A percentile compares a stretch with the other conserved stretches of the same genome.
Evolutionary conservation across 768 basidiomycete genomes (phyloP).

Genomic region (Rhodocollybia butyracea): DNA sequence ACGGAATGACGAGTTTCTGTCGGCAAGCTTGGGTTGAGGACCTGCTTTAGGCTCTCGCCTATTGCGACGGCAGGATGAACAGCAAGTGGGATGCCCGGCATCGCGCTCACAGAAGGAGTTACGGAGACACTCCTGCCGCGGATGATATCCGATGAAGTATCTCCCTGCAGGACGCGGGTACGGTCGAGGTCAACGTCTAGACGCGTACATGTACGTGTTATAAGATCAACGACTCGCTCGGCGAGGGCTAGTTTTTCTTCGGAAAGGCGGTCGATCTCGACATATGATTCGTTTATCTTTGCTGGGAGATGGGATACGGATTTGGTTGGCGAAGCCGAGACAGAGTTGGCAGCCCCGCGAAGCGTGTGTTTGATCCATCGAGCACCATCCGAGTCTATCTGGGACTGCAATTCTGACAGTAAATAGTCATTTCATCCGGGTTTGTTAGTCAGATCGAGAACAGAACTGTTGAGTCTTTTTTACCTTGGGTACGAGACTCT

Average conservation of each 20-base stretch:
- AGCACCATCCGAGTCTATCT: slow-evolving; percentile 46
- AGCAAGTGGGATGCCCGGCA: neutral
- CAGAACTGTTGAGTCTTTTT: too few species aligned
- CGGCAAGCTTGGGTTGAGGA: neutral
- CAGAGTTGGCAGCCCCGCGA: slow-evolving; percentile 18
- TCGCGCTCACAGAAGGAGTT: neutral
- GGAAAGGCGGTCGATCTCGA: slow-evolving; percentile 42
- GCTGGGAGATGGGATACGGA: slow-evolving; percentile 30
- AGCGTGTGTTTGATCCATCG: slow-evolving; percentile 49
- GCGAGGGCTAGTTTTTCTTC: slow-evolving; percentile 46
- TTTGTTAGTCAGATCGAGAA: too few species aligned
- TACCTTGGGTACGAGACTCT: slow-evolving; percentile 43
- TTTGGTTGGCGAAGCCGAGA: slow-evolving; percentile 33
- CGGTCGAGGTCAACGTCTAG: slow-evolving; percentile 49
- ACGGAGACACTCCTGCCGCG: neutral
- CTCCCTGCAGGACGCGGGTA: slow-evolving; percentile 46
- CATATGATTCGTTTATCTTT: slow-evolving; percentile 42
- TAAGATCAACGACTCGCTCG: slow-evolving; percentile 45
- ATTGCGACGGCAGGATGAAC: neutral
- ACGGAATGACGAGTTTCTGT: slow-evolving; percentile 18
- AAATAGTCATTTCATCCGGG: too few species aligned
- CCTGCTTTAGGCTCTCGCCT: neutral
- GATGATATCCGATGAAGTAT: slow-evolving; percentile 19
- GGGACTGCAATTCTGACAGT: slow-evolving; percentile 47
- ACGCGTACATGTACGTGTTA: slow-evolving; percentile 42